Evolutionary conservation across 164 flowering plant genomes (phyloP), one percentile per base, ranked within the genome.

Genomic region (Kingdonia uniflora): DNA sequence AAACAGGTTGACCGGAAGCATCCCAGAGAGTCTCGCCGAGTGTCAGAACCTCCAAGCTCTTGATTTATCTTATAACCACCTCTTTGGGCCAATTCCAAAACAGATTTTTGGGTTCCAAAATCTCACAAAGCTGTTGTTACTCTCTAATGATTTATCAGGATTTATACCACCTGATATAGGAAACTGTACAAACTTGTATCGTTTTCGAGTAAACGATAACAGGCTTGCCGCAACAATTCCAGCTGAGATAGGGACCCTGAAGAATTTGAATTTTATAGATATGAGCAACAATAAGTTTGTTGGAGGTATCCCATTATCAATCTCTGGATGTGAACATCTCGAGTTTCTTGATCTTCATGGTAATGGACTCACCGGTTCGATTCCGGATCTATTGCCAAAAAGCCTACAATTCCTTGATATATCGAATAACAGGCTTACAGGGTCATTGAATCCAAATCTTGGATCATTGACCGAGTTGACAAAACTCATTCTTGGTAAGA

Each of bases 121-220:
- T 55, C 84, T 94, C 56, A 84, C 96, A 17, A 86, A 87, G 76
- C 37, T 94, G 54, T 70, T 94, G 44, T 76, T 94, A 6, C 65
- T 94, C 19, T 84, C 95, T 16, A 89, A 94, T 62, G 81, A 80
- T 37, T 65, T 94, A 41, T 75, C 95, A 0, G 96, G 97, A 2
- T 81, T 76, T 25, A 64, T 94, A 47, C 99, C 92, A 1, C 78
- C 90, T 0, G 90, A 84, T 37, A 71, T 94, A n/a, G 97, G 97
- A 38, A 86, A 83, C 71, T 86, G 95, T 70, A 75, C 85, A 0
- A 76, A 58, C 25, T 58, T 89, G 63, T 71, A 74, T 55, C 71
- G 95, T 56, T 65, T 89, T 19, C 65, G 97, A 19, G 37, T 80
- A 24, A 79, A 71, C 56, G 54, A 59, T 20, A 94, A 94, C 59